Conservation (phyloP, 179 eudicot genomes). For the Patellifolia procumbens region DNA sequence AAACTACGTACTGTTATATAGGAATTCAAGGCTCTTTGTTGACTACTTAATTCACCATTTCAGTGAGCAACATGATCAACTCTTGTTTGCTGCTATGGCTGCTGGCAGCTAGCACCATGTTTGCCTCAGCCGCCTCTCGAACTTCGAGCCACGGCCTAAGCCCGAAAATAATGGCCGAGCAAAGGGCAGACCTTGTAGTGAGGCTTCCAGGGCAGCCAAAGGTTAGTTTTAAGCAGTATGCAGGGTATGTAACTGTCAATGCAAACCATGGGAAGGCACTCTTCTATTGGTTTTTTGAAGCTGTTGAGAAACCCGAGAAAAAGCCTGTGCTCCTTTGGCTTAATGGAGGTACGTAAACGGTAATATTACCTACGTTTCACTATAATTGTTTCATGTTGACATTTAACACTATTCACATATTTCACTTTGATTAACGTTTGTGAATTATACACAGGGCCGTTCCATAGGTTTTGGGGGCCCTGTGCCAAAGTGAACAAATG, state of each 20-base stretch:
- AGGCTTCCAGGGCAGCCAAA: slow-evolving; percentile 73
- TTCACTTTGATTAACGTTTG: no score
- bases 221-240: slow-evolving; percentile 59
- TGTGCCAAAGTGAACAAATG: no score
- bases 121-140: neutral
- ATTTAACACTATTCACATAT: no score
- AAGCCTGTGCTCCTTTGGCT: slow-evolving; percentile 80
- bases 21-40: neutral
- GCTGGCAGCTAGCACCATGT: slow-evolving; percentile 1
- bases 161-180: slow-evolving; percentile 37
- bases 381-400: no score
- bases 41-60: neutral
- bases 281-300: slow-evolving; percentile 74
- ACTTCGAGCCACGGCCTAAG: slow-evolving; percentile 8
- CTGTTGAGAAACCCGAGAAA: slow-evolving; percentile 31
- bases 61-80: neutral
- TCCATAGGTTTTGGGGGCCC: no score
- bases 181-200: slow-evolving; percentile 51
- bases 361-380: no score
- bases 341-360: slow-evolving; percentile 58
- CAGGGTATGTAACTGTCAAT: slow-evolving; percentile 67
- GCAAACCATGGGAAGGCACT: slow-evolving; percentile 58
- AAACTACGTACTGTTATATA: neutral
- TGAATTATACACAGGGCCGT: no score
- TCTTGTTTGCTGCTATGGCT: slow-evolving; percentile 15